These are phyloP conservation scores for Ganoderma sinense DNA, from an alignment of 1,284 basidiomycete genomes.

Conservation along the genomic window DNA sequence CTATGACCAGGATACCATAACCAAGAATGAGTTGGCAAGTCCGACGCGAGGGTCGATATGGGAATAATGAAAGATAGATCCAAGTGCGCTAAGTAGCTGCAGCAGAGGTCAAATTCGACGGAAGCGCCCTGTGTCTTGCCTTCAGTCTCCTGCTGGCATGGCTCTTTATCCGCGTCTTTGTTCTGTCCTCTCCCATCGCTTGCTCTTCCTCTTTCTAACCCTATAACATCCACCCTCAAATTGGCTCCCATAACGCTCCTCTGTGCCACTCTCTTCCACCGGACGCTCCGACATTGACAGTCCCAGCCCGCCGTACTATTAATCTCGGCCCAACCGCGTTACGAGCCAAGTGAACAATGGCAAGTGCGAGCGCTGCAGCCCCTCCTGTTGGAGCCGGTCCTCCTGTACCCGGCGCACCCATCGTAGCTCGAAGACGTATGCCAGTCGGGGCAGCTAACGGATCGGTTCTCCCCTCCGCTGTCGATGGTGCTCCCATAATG, in stretches of 20 bases:
- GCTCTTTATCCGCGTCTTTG: neutral
- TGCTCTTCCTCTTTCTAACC: neutral
- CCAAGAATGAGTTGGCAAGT: neutral
- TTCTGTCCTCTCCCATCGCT: neutral
- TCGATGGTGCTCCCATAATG: constrained; percentile 47
- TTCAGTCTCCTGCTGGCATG: neutral
- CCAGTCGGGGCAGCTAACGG: constrained; percentile 12
- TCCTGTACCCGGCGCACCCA: constrained; percentile 13
- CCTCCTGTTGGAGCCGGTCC: constrained; percentile 14
- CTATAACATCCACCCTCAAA: neutral
- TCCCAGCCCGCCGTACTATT: neutral
- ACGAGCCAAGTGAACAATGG: constrained; percentile 19
- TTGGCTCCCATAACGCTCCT: neutral
- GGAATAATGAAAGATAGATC: neutral
- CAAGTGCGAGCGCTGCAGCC: constrained; percentile 30
- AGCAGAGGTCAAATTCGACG: neutral
- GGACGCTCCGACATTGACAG: neutral
- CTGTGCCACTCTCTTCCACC: neutral
- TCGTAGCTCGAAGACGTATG: constrained; percentile 26
- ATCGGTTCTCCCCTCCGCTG: constrained; percentile 25
- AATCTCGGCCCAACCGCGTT: neutral
- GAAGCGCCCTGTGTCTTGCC: too few species aligned
- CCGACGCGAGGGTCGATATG: neutral
- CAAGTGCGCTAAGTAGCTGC: too few species aligned
- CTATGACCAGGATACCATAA: neutral